Base-by-base conservation (phyloP, 257 asterid species). In the Petunia axillaris region DNA sequence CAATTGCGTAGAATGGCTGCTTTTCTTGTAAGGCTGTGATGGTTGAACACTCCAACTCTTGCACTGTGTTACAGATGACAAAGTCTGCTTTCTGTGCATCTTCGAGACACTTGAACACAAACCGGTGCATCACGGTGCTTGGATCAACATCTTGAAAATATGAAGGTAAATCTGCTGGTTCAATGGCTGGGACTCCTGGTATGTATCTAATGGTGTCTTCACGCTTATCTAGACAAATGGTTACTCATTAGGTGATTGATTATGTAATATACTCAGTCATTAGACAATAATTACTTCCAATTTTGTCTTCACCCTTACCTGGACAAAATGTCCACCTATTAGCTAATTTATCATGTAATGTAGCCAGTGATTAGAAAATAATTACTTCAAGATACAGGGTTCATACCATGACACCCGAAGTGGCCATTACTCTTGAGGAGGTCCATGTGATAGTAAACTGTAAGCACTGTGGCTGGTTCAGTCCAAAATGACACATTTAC, bases 401-500 rank as follows among this genome's bases (percentile, higher is more conserved):
- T 68, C 79, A 36, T 80, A 67, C 90, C 90, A 35, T 60, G 37
- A 43, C 79, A 87, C 0, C 84, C 89, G 8, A 85, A 85, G 36
- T 89, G 91, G 50, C 94, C 90, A 35, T 89, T 86, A 60, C 79
- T 52, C 63, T 84, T 76, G 1, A 91, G 82, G 14, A 92, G 87
- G 59, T 92, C 80, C 85, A 80, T 65, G 83, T 89, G 91, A 81
- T 87, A 88, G 46, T 85, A 83, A 14, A 84, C 6, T 0, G 91
- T 84, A 79, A 85, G 89, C 0, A 84, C 90, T 6, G 87, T 62
- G 2, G 92, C 92, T 10, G 95, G 87, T 67, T 90, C 87, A 25
- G 97, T 90, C 93, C 94, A 92, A 79, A 90, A 86, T 13, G 94
- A 90, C 7, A 87, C 90, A 46, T 87, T 83, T 43, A 92, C 82